phyloP scores from a whole-genome alignment of 306 rosid species.

The Nissolia schottii region DNA sequence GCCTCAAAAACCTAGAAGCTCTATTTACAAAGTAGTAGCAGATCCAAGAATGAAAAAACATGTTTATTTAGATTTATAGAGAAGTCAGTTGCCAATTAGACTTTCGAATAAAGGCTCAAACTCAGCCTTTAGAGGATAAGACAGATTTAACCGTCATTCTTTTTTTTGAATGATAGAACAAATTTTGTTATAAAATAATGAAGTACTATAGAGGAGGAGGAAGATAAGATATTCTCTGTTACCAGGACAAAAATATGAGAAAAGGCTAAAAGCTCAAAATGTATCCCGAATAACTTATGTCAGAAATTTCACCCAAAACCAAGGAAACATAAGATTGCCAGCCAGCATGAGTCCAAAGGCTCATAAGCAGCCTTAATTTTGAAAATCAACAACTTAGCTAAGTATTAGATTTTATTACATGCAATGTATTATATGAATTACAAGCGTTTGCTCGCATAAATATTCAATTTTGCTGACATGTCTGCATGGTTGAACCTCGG shows the following conservation, averaged over 20 bases:
- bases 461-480: not conserved
- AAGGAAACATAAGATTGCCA: not conserved
- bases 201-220: not conserved
- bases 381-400: not conserved
- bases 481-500: not conserved
- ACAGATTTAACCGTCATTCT: not conserved
- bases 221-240: not conserved
- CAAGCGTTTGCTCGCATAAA: not conserved
- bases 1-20: not conserved
- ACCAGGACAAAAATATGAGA: not conserved
- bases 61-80: constrained; percentile 16
- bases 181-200: not conserved
- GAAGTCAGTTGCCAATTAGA: not conserved
- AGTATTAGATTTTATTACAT: not conserved
- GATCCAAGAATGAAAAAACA: constrained; percentile 10
- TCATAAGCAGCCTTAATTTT: not conserved
- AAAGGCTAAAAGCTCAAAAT: not conserved
- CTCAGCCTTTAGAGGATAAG: not conserved
- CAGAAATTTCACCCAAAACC: not conserved
- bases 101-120: not conserved
- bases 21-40: constrained; percentile 3
- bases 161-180: not conserved
- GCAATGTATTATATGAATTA: not conserved
- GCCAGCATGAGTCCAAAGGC: not conserved
- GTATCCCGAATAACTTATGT: not conserved